Conservation (phyloP, 2,329 filamentous ascomycete genomes). For the Curvularia spicifera region DNA sequence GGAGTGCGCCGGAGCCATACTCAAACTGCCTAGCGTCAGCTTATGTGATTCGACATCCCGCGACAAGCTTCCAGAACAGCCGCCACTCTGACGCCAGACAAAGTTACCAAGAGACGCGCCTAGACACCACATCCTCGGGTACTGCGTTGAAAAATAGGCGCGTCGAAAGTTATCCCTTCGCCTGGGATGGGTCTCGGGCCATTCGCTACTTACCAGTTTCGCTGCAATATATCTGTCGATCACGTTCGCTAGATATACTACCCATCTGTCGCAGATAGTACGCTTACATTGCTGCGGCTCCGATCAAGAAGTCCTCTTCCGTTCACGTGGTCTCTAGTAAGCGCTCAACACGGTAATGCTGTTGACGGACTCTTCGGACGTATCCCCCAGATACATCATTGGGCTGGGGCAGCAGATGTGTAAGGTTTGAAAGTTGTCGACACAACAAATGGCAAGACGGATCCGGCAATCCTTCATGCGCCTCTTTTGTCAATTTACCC, state of each 20-base stretch:
- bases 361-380: background rate
- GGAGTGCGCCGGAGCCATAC: background rate
- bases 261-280: background rate
- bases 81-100: background rate
- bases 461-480: background rate
- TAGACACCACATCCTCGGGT: slow-evolving; percentile 4
- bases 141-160: background rate
- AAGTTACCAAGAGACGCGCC: background rate
- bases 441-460: background rate
- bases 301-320: background rate
- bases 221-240: background rate
- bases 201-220: background rate
- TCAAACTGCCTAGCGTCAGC: background rate
- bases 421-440: background rate
- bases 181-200: background rate
- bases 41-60: background rate
- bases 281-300: background rate
- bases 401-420: background rate
- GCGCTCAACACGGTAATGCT: background rate
- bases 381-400: background rate
- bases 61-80: slow-evolving; percentile 2
- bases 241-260: background rate
- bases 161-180: background rate
- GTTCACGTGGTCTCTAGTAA: background rate
- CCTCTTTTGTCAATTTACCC: slow-evolving; percentile 1